phyloP scores from a whole-genome alignment of 495 filamentous ascomycete genomes.

The Echria macrotheca region DNA sequence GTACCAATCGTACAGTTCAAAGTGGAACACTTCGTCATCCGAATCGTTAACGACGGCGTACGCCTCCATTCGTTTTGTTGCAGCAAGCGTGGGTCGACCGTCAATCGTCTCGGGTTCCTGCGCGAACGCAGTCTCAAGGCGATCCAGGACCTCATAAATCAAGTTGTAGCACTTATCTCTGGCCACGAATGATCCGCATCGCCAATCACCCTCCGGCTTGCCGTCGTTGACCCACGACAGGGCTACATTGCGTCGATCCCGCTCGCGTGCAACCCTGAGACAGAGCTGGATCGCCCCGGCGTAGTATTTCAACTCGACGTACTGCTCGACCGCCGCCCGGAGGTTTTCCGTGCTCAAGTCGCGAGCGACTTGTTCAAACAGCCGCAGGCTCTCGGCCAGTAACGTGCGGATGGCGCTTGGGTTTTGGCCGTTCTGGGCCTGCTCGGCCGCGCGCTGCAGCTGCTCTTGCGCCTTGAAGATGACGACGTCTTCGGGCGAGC shows the following conservation, averaged over 20 bases:
- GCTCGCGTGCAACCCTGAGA: slow-evolving; percentile 70
- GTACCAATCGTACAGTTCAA: slow-evolving; percentile 96
- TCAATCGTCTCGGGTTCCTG: slow-evolving; percentile 66
- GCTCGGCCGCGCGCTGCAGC: slow-evolving; percentile 78
- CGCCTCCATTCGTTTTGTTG: slow-evolving; percentile 76
- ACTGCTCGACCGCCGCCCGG: slow-evolving; percentile 69
- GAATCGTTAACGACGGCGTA: slow-evolving; percentile 82
- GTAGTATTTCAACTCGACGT: slow-evolving; percentile 76
- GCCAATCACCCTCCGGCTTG: slow-evolving; percentile 57
- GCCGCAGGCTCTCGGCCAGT: slow-evolving; percentile 78
- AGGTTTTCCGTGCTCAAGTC: slow-evolving; percentile 77
- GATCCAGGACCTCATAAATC: slow-evolving; percentile 67
- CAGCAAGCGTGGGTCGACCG: slow-evolving; percentile 66
- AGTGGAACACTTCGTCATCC: slow-evolving; percentile 86
- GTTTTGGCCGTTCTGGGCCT: slow-evolving; percentile 62
- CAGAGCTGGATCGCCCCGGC: slow-evolving; percentile 91
- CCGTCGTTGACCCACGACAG: slow-evolving; percentile 59
- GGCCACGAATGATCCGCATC: slow-evolving; percentile 58
- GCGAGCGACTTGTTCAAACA: slow-evolving; percentile 83
- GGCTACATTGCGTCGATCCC: slow-evolving; percentile 78
- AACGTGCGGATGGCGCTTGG: slow-evolving; percentile 72
- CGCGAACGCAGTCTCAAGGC: slow-evolving; percentile 64
- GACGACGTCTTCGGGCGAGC: slow-evolving; percentile 90
- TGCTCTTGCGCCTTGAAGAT: slow-evolving; percentile 98
- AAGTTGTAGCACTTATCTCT: slow-evolving; percentile 78